Conservation (phyloP, 2,329 filamentous ascomycete species). For the Amphichorda felina region DNA sequence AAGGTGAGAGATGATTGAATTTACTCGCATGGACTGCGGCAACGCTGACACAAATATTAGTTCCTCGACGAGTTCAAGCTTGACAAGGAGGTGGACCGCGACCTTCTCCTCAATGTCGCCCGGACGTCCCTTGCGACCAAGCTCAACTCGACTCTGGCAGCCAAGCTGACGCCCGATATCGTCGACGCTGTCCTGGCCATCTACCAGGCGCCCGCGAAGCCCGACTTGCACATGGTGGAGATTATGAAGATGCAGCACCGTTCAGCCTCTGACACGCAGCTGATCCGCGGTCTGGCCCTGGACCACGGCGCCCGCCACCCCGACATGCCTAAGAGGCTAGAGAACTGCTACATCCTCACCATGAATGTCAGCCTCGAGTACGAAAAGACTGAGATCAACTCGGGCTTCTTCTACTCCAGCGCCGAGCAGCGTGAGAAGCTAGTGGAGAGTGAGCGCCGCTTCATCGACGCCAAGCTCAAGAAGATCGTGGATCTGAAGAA, state of each 20-base stretch:
- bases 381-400: conserved; percentile 99
- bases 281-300: conserved; percentile 84
- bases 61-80: conserved; percentile 95
- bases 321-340: conserved; percentile 93
- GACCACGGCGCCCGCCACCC: conserved; percentile 95
- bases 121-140: conserved; percentile 93
- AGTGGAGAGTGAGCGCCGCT: conserved; percentile 90
- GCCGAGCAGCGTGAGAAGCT: conserved; percentile 96
- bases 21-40: neutral
- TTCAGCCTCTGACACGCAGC: conserved; percentile 86
- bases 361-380: conserved; percentile 97
- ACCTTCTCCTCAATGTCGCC: conserved; percentile 85
- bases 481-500: conserved; percentile 99
- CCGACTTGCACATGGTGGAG: conserved; percentile 97
- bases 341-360: conserved; percentile 91
- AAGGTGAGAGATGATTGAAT: conserved; percentile 45
- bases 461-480: conserved; percentile 90
- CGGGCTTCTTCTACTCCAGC: conserved; percentile 95
- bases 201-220: conserved; percentile 79
- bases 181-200: conserved; percentile 95
- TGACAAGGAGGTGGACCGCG: conserved; percentile 75
- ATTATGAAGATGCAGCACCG: conserved; percentile 99
- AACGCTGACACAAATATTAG: conserved; percentile 24
- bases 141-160: conserved; percentile 77
- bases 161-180: conserved; percentile 86